phyloP scores from a whole-genome alignment of 768 basidiomycete genomes.

The Crucibulum laeve region DNA sequence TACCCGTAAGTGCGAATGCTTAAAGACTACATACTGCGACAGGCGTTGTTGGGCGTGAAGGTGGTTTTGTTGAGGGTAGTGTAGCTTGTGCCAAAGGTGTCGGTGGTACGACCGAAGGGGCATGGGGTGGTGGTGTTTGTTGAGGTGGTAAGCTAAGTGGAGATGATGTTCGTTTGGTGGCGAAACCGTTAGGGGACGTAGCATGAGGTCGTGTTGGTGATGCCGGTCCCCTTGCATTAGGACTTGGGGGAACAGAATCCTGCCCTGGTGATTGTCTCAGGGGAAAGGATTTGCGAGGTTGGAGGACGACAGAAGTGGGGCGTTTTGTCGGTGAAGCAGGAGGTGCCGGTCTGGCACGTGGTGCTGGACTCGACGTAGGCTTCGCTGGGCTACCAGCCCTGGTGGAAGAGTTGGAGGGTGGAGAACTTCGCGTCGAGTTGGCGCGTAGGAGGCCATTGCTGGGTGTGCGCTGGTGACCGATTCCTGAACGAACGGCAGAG shows the following conservation, averaged over 20 bases:
- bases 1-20: not conserved
- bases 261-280: conserved; percentile 15
- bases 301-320: not conserved
- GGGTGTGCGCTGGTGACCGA: conserved; percentile 60
- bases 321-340: conserved; percentile 5
- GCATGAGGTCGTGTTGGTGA: conserved; percentile 19
- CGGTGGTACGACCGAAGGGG: no score
- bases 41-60: conserved; percentile 15
- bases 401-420: conserved; percentile 49
- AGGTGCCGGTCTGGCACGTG: not conserved
- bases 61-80: conserved; percentile 10
- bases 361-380: conserved; percentile 25
- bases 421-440: conserved; percentile 32
- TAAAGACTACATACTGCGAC: not conserved
- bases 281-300: conserved; percentile 24
- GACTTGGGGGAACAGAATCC: conserved; percentile 7
- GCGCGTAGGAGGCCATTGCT: conserved; percentile 40
- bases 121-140: conserved; percentile 14
- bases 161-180: conserved; percentile 31
- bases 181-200: conserved; percentile 14
- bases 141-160: conserved; percentile 32
- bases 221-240: conserved; percentile 24
- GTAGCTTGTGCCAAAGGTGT: not conserved
- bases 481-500: conserved; percentile 21
- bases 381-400: conserved; percentile 67